phyloP scores from a whole-genome alignment of 108 stramenopile species.

The Nitzschia sp. region DNA sequence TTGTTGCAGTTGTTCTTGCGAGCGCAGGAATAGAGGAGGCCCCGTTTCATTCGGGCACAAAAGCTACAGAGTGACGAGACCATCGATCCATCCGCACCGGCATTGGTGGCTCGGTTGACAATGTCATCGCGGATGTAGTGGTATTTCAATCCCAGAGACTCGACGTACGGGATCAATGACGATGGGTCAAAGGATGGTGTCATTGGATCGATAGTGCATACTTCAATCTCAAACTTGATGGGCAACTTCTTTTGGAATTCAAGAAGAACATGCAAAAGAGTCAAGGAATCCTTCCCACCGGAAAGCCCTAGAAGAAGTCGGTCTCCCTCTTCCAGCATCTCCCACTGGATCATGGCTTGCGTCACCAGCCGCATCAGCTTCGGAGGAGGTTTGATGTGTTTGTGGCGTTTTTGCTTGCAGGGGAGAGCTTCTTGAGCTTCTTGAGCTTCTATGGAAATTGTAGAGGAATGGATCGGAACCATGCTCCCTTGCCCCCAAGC shows the following conservation, averaged over 20 bases:
- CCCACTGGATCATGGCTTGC: constrained; percentile 89
- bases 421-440: not conserved
- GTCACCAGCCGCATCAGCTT: constrained; percentile 85
- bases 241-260: constrained; percentile 87
- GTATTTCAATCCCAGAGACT: constrained; percentile 93
- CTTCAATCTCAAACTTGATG: constrained; percentile 91
- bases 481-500: constrained; percentile 62
- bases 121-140: constrained; percentile 94
- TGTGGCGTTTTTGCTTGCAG: constrained; percentile 30
- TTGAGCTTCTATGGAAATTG: not conserved
- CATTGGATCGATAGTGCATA: constrained; percentile 96
- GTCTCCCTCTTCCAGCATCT: constrained; percentile 93
- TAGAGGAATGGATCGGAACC: constrained; percentile 9
- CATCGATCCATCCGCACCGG: constrained; percentile 86
- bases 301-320: constrained; percentile 91
- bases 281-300: constrained; percentile 98
- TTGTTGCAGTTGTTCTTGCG: constrained; percentile 91
- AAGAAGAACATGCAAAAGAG: constrained; percentile 91
- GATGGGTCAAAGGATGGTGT: constrained; percentile 97
- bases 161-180: constrained; percentile 95
- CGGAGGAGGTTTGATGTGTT: constrained; percentile 77
- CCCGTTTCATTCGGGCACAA: constrained; percentile 98
- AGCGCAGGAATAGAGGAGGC: constrained; percentile 93
- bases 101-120: constrained; percentile 81
- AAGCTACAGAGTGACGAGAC: constrained; percentile 92